Conservation (phyloP, 164 flowering plant species). For the Aristolochia contorta region DNA sequence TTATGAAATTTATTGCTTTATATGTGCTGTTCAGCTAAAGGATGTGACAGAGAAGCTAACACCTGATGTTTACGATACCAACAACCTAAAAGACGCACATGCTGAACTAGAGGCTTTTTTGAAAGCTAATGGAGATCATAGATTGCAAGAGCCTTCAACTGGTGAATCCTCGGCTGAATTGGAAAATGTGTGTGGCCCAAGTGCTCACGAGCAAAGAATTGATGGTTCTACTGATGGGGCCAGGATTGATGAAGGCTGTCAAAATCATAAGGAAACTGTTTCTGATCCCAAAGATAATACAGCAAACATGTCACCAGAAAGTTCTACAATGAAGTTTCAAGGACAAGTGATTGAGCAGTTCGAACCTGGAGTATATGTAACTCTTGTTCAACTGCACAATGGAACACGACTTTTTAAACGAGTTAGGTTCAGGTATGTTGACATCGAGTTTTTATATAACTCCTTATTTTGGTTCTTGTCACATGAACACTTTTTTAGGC, state of each 20-base stretch:
- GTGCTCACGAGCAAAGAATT: constrained; percentile 5
- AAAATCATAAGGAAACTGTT: constrained; percentile 16
- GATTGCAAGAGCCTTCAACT: constrained; percentile 17
- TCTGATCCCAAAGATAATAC: neutral
- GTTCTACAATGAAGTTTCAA: constrained; percentile 19
- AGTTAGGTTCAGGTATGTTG: constrained; percentile 82
- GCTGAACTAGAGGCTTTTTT: constrained; percentile 41
- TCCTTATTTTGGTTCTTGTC: neutral
- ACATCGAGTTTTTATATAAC: neutral
- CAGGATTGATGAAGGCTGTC: constrained; percentile 12
- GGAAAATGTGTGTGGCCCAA: too few species aligned
- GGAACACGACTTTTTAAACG: constrained; percentile 66
- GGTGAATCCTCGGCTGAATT: constrained; percentile 7
- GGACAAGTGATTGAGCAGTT: constrained; percentile 63
- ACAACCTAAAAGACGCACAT: constrained; percentile 31
- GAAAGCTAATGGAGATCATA: constrained; percentile 9
- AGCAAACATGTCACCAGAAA: constrained; percentile 18
- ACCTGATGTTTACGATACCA: constrained; percentile 40
- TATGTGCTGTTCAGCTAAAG: constrained; percentile 40
- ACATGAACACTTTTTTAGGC: neutral
- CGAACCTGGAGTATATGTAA: constrained; percentile 84
- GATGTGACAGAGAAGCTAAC: constrained; percentile 47
- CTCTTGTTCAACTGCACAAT: constrained; percentile 31
- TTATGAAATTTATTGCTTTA: neutral
- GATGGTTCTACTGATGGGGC: constrained; percentile 13